Conservation (phyloP, 441 rosid species). For the Aleurites moluccanus region DNA sequence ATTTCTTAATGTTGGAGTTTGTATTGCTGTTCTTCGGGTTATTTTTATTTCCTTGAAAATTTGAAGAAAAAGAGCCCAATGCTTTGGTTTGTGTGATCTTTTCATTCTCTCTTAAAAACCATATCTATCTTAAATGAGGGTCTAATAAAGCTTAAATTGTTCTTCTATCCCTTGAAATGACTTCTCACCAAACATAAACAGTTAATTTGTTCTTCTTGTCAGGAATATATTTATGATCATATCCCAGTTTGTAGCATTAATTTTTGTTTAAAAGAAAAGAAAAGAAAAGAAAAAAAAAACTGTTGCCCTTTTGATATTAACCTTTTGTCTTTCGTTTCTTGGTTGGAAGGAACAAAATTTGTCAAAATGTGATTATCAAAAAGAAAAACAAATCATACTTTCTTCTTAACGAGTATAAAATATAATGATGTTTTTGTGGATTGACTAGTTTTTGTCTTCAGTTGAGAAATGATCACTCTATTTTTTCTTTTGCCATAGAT, state of each 20-base stretch:
- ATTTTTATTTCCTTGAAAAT: background rate
- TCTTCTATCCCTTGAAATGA: too few species aligned
- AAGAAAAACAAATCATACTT: background rate
- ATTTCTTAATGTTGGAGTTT: background rate
- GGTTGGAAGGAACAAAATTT: background rate
- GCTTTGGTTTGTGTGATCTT: background rate
- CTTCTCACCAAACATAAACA: too few species aligned
- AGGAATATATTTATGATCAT: background rate
- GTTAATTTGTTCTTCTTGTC: background rate
- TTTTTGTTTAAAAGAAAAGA: background rate
- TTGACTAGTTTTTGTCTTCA: background rate
- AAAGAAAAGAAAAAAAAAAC: background rate
- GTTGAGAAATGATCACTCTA: background rate
- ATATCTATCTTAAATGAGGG: background rate
- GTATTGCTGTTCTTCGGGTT: background rate
- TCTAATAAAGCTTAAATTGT: background rate
- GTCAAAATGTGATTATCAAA: background rate
- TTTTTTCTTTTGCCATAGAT: background rate
- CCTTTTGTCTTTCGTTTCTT: background rate
- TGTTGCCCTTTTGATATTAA: background rate
- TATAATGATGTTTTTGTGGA: background rate
- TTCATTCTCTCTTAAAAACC: background rate
- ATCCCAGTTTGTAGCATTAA: background rate
- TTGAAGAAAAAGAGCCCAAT: background rate
- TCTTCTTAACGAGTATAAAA: background rate